Conservation (phyloP, 116 monocot genomes). For the Posidonia oceanica region DNA sequence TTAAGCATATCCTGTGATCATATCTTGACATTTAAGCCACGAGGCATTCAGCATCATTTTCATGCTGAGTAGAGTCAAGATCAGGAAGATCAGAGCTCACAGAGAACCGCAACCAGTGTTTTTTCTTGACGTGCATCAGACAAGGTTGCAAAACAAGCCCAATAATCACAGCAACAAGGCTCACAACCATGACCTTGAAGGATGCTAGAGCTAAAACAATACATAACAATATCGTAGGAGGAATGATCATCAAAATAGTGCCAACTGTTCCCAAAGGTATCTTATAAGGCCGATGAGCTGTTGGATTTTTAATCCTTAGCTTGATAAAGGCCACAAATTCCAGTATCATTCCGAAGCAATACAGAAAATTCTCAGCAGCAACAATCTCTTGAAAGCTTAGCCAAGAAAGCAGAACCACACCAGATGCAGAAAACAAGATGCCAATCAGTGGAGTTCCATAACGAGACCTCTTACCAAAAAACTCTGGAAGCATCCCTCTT, state of each 20-base stretch:
- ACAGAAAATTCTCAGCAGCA: conserved; percentile 63
- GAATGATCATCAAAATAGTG: conserved; percentile 41
- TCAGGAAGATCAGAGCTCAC: conserved; percentile 29
- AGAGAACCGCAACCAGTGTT: conserved; percentile 34
- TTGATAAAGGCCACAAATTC: conserved; percentile 54
- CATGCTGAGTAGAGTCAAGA: not conserved
- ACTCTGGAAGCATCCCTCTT: conserved; percentile 71
- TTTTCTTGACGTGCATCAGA: conserved; percentile 29
- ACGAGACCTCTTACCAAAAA: conserved; percentile 49
- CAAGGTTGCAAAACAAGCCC: conserved; percentile 40
- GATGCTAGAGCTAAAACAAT: conserved; percentile 45
- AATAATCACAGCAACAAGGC: conserved; percentile 29
- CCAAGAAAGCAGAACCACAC: conserved; percentile 54
- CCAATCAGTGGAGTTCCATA: conserved; percentile 73
- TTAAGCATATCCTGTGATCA: too few species aligned
- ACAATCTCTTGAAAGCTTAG: conserved; percentile 69
- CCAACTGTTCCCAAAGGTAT: conserved; percentile 43
- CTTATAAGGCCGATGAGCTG: conserved; percentile 36
- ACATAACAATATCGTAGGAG: conserved; percentile 38
- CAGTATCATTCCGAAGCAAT: conserved; percentile 64
- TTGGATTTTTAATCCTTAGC: conserved; percentile 28
- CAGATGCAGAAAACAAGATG: conserved; percentile 68
- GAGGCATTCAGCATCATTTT: conserved; percentile 1
- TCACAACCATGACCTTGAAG: conserved; percentile 37
- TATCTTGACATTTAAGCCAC: not conserved